Base-by-base conservation (phyloP, 169 alveolate species). In the Condylostoma magnum region DNA sequence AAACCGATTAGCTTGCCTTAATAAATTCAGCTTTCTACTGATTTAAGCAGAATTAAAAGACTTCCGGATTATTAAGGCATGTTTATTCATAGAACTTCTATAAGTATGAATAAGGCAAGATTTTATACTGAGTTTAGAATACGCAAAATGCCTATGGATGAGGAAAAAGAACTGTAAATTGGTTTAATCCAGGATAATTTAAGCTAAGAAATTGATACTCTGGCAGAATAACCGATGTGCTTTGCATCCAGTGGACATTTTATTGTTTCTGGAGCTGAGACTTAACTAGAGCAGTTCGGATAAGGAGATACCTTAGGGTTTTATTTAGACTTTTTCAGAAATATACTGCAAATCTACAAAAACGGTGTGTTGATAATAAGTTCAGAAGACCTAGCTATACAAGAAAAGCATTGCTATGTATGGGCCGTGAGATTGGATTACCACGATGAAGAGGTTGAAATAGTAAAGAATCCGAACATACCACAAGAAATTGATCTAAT, bases 401-500 rank as follows among this genome's bases (percentile, higher is more conserved):
- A 60, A 15, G 57, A n/a, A 38, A 27, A 28, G 53, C n/a, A 47
- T 25, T 22, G 31, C 58, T 41, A 66, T 3, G 75, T 66, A 18
- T 66, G 43, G n/a, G 75, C 44, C 6, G 65, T 66, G 6, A 6
- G 38, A 2, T 66, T 66, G 36, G 56, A 41, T 41, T 18, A 38
- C 6, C 56, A 60, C 6, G 31, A 41, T 1, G 46, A 60, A 60
- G 71, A 60, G 43, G 75, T 66, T 18, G 6, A 28, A n/a, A 66
- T 66, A 43, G 31, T 8, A 10, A 66, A 47, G 47, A 27, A 20
- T 5, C 65, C 63, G 27, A 12, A n/a, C 12, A 66, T 66, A 8
- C 75, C 75, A 20, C 30, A 25, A 43, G 75, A 66, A 46, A 25
- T 66, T 2, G 75, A 66, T 30, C 12, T 66, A 18, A 15, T 66